Evolutionary conservation across 2,329 filamentous ascomycete genomes (phyloP).

Genomic region (Scolecobasidium constrictum): DNA sequence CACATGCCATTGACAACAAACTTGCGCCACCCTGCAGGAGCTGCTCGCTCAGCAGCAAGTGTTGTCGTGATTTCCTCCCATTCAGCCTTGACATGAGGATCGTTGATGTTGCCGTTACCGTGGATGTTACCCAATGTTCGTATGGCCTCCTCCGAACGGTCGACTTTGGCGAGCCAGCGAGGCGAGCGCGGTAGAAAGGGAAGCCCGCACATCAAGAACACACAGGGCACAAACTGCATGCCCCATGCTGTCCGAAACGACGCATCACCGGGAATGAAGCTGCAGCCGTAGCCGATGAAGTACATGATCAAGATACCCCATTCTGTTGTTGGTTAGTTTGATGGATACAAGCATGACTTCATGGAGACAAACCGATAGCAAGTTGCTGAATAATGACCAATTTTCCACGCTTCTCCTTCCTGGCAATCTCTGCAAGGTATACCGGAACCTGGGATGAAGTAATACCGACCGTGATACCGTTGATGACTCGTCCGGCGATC

Average conservation of each 20-base stretch:
- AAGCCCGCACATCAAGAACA: constrained; percentile 32
- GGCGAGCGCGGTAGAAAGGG: constrained; percentile 37
- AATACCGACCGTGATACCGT: constrained; percentile 31
- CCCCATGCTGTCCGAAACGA: constrained; percentile 37
- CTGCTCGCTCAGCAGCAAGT: constrained; percentile 31
- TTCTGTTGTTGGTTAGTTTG: not conserved
- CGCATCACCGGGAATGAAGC: constrained; percentile 27
- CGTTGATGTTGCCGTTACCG: constrained; percentile 31
- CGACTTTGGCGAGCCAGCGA: constrained; percentile 38
- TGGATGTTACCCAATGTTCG: constrained; percentile 34
- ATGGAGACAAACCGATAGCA: constrained; percentile 31
- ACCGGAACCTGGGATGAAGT: constrained; percentile 34
- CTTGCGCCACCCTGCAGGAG: constrained; percentile 32
- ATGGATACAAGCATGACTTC: constrained; percentile 33
- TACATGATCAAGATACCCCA: constrained; percentile 33
- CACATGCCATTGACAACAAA: constrained; percentile 47
- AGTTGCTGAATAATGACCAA: constrained; percentile 35
- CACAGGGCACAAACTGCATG: constrained; percentile 34
- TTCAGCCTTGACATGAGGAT: constrained; percentile 37
- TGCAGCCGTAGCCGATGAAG: constrained; percentile 36
- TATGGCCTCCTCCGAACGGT: constrained; percentile 34
- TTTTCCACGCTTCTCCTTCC: constrained; percentile 30
- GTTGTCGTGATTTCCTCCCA: constrained; percentile 34
- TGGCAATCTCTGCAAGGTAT: constrained; percentile 33
- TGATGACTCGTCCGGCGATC: constrained; percentile 31